Base-by-base conservation (phyloP, 140 eudicot genomes). In the Artemisia princeps region DNA sequence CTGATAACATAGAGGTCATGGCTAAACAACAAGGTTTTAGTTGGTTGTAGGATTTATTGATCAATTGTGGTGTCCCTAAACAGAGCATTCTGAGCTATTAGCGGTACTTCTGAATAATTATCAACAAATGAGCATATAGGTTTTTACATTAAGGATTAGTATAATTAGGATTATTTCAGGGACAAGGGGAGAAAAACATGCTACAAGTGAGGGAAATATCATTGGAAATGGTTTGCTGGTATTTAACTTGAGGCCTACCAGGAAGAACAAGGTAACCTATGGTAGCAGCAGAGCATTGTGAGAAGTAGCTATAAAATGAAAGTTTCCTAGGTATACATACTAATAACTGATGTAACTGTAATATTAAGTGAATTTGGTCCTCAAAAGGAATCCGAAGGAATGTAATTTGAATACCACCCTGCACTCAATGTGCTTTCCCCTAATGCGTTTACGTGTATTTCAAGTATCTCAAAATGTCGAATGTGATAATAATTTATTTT, bases 351-450 rank as follows among this genome's bases (percentile, higher is more conserved):
- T 30, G 37, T 4, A 30, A 30, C 37, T 30, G 37, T 30, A 30
- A 30, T 30, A 30, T 30, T 30, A 30, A 30, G 37, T 30, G 37
- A 1, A 30, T 30, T 45, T 45, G 51, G 11, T 45, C n/a, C n/a
- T 45, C 3, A 0, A 45, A 45, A 45, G 51, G 51, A 45, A 45
- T 45, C 1, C 3, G n/a, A 2, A 45, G 11, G n/a, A 6, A 8
- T 2, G n/a, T 45, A 45, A 45, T 45, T 45, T 45, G 12, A 45
- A 45, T 52, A 71, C 52, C 40, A 64, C 59, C 59, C 64, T 22
- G 71, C 77, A 23, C 42, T 10, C 40, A 66, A 54, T 52, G 24
- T 71, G 44, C 20, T 71, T 71, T 60, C 20, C 2, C 23, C 20
- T 46, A 0, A 2, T 20, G 10, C n/a, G 54, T 62, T 13, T 71